phyloP scores from a whole-genome alignment of 106 monocot genomes.

The Phalaenopsis equestris region DNA sequence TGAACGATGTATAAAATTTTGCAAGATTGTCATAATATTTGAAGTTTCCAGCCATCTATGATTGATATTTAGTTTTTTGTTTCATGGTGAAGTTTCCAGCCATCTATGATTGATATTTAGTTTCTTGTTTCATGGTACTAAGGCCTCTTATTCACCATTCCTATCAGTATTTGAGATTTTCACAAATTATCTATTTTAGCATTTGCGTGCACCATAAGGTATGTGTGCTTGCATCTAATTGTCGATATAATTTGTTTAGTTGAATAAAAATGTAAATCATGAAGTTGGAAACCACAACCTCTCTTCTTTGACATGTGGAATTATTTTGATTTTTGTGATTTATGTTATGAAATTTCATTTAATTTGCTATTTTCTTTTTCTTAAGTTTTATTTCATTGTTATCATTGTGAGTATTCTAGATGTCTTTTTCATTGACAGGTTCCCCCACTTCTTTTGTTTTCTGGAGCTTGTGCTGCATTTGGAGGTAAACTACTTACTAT shows the following conservation, averaged over 20 bases:
- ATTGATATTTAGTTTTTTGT: no score
- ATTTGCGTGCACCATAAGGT: no score
- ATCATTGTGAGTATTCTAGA: neutral
- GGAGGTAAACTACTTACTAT: conserved; percentile 35
- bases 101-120: no score
- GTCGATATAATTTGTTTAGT: neutral
- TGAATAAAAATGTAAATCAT: neutral
- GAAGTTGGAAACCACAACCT: neutral
- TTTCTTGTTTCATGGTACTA: no score
- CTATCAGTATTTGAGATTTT: no score
- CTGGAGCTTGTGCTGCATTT: conserved; percentile 60
- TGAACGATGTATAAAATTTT: no score
- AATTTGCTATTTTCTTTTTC: neutral
- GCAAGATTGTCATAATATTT: no score
- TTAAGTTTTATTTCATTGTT: neutral
- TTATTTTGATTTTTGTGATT: neutral
- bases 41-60: no score
- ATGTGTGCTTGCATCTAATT: neutral
- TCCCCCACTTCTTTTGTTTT: conserved; percentile 62
- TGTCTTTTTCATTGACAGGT: conserved; percentile 24
- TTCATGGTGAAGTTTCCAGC: no score
- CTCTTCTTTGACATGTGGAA: neutral
- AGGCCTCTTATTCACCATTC: no score
- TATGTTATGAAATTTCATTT: neutral
- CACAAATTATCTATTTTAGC: no score